Evolutionary conservation across 768 basidiomycete genomes (phyloP), one percentile per base, ranked within the genome.

Genomic region (Suillus brevipes): DNA sequence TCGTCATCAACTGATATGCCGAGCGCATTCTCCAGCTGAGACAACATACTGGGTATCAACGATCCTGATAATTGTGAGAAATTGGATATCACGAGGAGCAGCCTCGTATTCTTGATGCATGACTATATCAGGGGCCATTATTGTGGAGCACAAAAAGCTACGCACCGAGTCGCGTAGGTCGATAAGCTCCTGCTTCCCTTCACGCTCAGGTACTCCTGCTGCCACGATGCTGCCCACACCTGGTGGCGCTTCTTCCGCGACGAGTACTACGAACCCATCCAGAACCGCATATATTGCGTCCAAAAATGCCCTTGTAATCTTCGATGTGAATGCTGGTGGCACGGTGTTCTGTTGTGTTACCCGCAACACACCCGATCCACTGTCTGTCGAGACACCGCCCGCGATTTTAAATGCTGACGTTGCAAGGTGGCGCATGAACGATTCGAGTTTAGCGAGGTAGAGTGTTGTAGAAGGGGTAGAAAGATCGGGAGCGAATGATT

Each of bases 71-170:
- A 82, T 70, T 93, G 85, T 14, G 84, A 85, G 69, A 99, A 88
- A 74, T 99, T 98, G 18, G 94, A 93, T 38, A 98, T 82, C 49
- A 97, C 94, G 47, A 98, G 80, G 18, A 99, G 83, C 55, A 96
- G 82, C 53, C 97, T 87, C 16, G 85, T 91, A 72, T 97, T 92
- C 96, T 97, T 67, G n/a, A 50, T 61, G 57, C 62, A 38, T 8
- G 13, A 56, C 10, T 64, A 12, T 42, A 20, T 59, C 58, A 59
- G 28, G 23, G 18, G 25, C 18, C 18, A 28, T 18, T 42, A 42
- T 13, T 28, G 3, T 13, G 1, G 50, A 62, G 25, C 28, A 42
- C 3, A 42, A 18, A 23, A 53, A 23, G 53, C 7, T 37, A 79
- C 86, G 66, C 75, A 92, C 92, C 40, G 82, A 78, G 68, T 92